Base-by-base conservation (phyloP, 495 filamentous ascomycete species). In the Aspergillus panamensis region DNA sequence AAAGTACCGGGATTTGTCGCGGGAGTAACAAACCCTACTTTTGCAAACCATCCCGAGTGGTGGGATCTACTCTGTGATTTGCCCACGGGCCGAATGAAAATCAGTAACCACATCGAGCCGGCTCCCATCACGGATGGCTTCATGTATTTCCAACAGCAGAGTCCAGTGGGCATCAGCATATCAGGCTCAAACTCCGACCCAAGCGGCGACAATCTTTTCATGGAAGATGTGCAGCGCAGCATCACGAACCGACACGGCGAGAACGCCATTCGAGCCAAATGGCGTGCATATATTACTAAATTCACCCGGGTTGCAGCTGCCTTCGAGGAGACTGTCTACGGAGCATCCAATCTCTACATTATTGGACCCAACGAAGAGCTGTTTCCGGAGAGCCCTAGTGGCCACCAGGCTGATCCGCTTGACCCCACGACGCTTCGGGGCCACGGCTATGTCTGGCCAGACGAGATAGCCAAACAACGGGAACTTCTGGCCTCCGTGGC, bases 21-120 rank as follows among this genome's bases (percentile, higher is more conserved):
- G 17, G 94, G 94, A 57, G 94, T 99, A 16, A 99, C 94, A 3
- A 99, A 99, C 71, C 94, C 92, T 8, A 91, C 89, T 0, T 97
- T 99, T 70, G 91, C 92, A 58, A 84, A 92, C 63, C 93, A 97
- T 64, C 88, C 88, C 0, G 92, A 96, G 65, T 99, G 94, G 94
- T 99, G 94, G 94, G 94, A 99, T 72, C 70, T 99, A 8, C 80
- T 99, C 14, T 99, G 94, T 69, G 94, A 99, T 68, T 77, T 99
- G 30, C 87, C 91, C 3, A 92, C 86, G 2, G 94, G 94, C 30
- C 84, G 91, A 14, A 95, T 99, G 77, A 95, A 93, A 71, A 96
- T 99, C 66, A 95, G 88, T 64, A 86, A 76, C 66, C 83, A 83
- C 60, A 89, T 97, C 54, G 91, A 95, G 55, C 68, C 75, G 12